These are phyloP conservation scores for Diversispora eburnea DNA, from an alignment of 192 early-diverging fungal species.

Conservation along the genomic window DNA sequence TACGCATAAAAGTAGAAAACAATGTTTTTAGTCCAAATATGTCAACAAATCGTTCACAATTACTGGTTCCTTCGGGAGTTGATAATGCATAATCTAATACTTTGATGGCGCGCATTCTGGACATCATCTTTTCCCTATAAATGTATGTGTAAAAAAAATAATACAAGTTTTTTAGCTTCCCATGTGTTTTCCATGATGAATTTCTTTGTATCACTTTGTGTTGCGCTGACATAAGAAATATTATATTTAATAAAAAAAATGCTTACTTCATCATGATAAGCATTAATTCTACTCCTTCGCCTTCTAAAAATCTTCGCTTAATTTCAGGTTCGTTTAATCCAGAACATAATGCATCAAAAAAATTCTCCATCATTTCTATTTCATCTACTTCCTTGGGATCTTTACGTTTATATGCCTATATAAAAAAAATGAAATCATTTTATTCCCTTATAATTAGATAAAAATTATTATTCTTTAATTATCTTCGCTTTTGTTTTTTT, in stretches of 20 bases:
- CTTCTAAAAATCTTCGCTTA: constrained; percentile 72
- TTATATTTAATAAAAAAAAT: neutral
- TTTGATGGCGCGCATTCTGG: constrained; percentile 80
- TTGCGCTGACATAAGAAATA: neutral
- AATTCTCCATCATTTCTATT: constrained; percentile 88
- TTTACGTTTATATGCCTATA: constrained; percentile 52
- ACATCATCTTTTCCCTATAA: constrained; percentile 69
- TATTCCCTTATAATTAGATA: neutral
- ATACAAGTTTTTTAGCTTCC: neutral
- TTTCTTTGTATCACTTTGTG: neutral
- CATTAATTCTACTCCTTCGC: constrained; percentile 91
- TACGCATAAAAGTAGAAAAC: constrained; percentile 81
- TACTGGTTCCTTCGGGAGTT: constrained; percentile 42
- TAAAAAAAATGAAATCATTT: neutral
- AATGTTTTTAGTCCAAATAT: constrained; percentile 77
- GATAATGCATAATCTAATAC: constrained; percentile 78
- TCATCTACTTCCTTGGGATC: constrained; percentile 85
- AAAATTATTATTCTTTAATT: neutral
- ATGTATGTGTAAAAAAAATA: neutral
- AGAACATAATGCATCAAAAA: constrained; percentile 79
- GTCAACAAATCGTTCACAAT: constrained; percentile 79
- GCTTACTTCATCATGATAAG: constrained; percentile 77
- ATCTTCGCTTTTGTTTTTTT: too few species aligned
- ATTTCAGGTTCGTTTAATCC: constrained; percentile 62
- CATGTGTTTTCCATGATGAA: neutral